Evolutionary conservation across 768 basidiomycete genomes (phyloP), one percentile per base, ranked within the genome.

Genomic region (Xerocomellus chrysenteron): DNA sequence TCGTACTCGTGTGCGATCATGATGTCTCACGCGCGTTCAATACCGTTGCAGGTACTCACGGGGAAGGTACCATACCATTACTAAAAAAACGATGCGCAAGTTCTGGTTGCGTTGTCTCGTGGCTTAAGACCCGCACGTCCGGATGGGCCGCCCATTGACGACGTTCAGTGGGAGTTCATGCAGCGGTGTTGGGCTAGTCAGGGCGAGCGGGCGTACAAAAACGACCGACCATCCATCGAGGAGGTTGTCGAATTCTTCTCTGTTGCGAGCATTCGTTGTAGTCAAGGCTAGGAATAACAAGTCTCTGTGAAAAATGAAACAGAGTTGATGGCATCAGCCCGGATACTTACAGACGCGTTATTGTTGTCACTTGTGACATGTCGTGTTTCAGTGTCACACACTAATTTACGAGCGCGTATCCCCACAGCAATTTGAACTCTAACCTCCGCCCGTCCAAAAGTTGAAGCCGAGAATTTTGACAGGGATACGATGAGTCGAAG

Each of bases 151-250:
- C 14, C n/a, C 3, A 44, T 61, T 7, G 45, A 53, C 12, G 48
- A 65, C 3, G 9, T 9, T 40, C 47, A 59, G 33, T 61, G 64
- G 57, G 52, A 46, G 16, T 70, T 70, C 33, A 63, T 68, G 49
- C 57, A 63, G 39, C 39, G 30, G 47, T 68, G 66, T 30, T 70
- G 67, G 68, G 64, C 62, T 16, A 71, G 72, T 41, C 67, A 65
- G 24, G 55, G 24, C 47, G 26, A 40, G 39, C 36, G 24, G 19
- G 3, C 10, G 5, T 36, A 49, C 24, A 43, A 21, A 12, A 19
- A 33, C 14, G 8, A 19, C 19, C 62, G 61, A 17, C 66, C 66
- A 13, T 55, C 50, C 13, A 39, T 56, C 11, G 54, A 65, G 35
- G 63, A 62, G n/a, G 40, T 68, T 2, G 47, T 65, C 7, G n/a